phyloP scores from a whole-genome alignment of 164 flowering plant genomes.

The Annona squamosa region DNA sequence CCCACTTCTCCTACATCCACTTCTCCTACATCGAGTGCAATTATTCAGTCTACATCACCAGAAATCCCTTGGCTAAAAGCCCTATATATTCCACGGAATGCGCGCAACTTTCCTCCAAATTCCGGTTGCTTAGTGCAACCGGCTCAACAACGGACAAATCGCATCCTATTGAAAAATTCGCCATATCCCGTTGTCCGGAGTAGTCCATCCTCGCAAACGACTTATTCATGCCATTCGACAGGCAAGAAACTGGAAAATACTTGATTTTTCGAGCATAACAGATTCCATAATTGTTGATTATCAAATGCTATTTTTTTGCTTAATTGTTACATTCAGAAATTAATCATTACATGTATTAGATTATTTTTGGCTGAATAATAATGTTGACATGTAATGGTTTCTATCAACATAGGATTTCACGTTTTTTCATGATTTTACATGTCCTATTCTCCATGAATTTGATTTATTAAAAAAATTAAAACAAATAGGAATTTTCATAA shows the following conservation, averaged over 20 bases:
- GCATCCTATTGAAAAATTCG: neutral
- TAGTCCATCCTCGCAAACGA: conserved; percentile 32
- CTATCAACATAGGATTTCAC: too few species aligned
- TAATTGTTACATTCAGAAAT: too few species aligned
- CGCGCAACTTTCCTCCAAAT: neutral
- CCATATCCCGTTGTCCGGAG: neutral
- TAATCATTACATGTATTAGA: too few species aligned
- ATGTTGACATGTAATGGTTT: too few species aligned
- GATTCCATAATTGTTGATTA: too few species aligned
- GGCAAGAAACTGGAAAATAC: conserved; percentile 12
- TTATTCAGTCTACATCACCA: conserved; percentile 36
- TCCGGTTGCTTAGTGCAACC: neutral
- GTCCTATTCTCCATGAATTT: too few species aligned
- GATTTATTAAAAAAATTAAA: too few species aligned
- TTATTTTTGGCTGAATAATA: too few species aligned
- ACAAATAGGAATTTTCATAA: too few species aligned
- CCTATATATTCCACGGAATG: conserved; percentile 1
- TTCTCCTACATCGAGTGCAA: conserved; percentile 47
- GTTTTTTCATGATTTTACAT: too few species aligned
- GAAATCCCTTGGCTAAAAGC: conserved; percentile 36
- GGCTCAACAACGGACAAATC: neutral
- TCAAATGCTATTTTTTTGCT: too few species aligned
- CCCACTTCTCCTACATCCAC: conserved; percentile 14
- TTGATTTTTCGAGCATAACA: neutral
- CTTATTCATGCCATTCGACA: conserved; percentile 11